phyloP scores from a whole-genome alignment of 495 filamentous ascomycete genomes.

The Aspergillus carlsbadensis region DNA sequence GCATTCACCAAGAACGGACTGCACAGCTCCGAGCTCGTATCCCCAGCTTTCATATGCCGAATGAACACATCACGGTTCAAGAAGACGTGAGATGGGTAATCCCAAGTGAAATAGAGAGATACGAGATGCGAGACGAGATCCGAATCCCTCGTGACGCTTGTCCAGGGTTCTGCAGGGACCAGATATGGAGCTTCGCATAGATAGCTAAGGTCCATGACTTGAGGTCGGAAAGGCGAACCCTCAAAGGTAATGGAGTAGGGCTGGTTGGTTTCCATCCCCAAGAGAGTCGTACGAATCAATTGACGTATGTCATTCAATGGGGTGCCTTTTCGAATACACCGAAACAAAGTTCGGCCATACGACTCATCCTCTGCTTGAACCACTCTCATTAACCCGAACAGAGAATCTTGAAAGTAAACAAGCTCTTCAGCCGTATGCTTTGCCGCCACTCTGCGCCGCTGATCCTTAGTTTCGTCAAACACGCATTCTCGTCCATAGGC shows the following conservation, averaged over 20 bases:
- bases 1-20: slow-evolving; percentile 55
- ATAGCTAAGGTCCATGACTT: slow-evolving; percentile 50
- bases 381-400: slow-evolving; percentile 40
- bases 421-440: slow-evolving; percentile 48
- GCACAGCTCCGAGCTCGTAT: slow-evolving; percentile 43
- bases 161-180: slow-evolving; percentile 53
- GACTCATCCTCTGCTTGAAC: slow-evolving; percentile 35
- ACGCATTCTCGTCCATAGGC: slow-evolving; percentile 40
- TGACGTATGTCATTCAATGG: slow-evolving; percentile 36
- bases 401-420: slow-evolving; percentile 42
- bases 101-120: slow-evolving; percentile 55
- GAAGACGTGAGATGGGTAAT: slow-evolving; percentile 50
- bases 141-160: slow-evolving; percentile 46
- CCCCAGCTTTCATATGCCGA: slow-evolving; percentile 38
- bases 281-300: slow-evolving; percentile 35
- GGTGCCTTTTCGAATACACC: slow-evolving; percentile 38
- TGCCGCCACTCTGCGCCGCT: slow-evolving; percentile 48
- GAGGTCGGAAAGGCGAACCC: slow-evolving; percentile 35
- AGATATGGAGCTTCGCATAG: slow-evolving; percentile 40
- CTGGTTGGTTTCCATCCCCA: slow-evolving; percentile 15
- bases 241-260: slow-evolving; percentile 32
- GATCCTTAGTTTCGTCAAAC: slow-evolving; percentile 49
- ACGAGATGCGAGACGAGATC: slow-evolving; percentile 55
- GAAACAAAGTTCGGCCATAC: slow-evolving; percentile 30
- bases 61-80: slow-evolving; percentile 51